A percentile compares a stretch with the other conserved stretches of the same genome.
phyloP scores from a whole-genome alignment of 768 basidiomycete species.

The Lentinula raphanica region DNA sequence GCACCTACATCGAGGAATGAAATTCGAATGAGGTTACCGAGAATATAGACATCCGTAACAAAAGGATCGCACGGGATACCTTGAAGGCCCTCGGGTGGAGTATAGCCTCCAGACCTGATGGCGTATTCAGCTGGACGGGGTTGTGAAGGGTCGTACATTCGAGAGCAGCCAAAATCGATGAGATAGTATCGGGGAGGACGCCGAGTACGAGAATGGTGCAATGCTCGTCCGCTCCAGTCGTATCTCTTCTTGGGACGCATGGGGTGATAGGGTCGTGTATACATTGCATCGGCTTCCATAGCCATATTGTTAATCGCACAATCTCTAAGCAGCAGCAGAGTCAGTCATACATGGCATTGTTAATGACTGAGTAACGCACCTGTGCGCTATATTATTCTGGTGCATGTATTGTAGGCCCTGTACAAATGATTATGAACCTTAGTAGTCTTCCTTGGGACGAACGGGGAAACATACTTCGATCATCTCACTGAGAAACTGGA shows the following conservation, averaged over 20 bases:
- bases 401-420: constrained; percentile 31
- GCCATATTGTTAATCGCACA: not conserved
- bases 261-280: not conserved
- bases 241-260: not conserved
- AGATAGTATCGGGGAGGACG: constrained; percentile 22
- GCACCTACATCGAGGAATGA: constrained; percentile 9
- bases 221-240: not conserved
- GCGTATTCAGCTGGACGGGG: no score
- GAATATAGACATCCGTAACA: no score
- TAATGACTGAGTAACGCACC: not conserved
- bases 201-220: constrained; percentile 23
- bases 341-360: not conserved
- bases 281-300: no score
- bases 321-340: not conserved
- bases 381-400: constrained; percentile 22
- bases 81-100: no score
- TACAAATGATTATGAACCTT: not conserved
- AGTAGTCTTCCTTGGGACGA: not conserved
- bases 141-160: no score
- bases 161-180: no score
- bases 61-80: no score
- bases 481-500: constrained; percentile 24
- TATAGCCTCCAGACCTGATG: no score
- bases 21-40: no score
- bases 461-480: constrained; percentile 19